Evolutionary conservation across 1,284 basidiomycete species (phyloP).

Genomic region (Calocybe gambosa): DNA sequence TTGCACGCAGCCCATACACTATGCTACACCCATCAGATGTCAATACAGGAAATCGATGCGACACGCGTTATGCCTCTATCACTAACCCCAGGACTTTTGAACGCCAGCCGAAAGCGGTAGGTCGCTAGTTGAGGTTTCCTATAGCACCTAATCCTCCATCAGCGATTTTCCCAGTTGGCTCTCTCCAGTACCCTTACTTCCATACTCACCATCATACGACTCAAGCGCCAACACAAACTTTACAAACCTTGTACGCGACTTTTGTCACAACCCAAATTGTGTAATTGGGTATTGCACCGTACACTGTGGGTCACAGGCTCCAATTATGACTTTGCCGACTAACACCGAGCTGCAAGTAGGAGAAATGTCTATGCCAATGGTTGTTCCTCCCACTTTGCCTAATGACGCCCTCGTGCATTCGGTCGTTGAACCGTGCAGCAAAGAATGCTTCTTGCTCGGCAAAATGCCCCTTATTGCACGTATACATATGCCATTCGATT

Average conservation of each 20-base stretch:
- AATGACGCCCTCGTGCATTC: not conserved
- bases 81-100: slow-evolving; percentile 26
- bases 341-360: slow-evolving; percentile 23
- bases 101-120: slow-evolving; percentile 30
- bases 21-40: slow-evolving; percentile 26
- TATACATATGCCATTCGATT: not conserved
- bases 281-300: slow-evolving; percentile 42
- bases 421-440: not conserved
- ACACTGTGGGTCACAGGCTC: slow-evolving; percentile 36
- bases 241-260: slow-evolving; percentile 30
- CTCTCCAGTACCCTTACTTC: slow-evolving; percentile 15
- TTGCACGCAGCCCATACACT: slow-evolving; percentile 39
- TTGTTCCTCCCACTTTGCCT: not conserved
- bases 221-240: slow-evolving; percentile 14
- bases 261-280: slow-evolving; percentile 53
- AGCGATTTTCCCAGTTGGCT: slow-evolving; percentile 30
- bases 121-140: not conserved
- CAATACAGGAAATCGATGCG: slow-evolving; percentile 36
- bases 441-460: not conserved
- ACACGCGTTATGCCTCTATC: slow-evolving; percentile 34
- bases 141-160: not conserved
- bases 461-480: not conserved
- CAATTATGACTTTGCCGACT: not conserved
- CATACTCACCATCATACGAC: slow-evolving; percentile 11
- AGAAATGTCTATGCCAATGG: slow-evolving; percentile 16